These are phyloP conservation scores for Alternaria triticimaculans DNA, from an alignment of 2,329 filamentous ascomycete genomes.

Conservation along the genomic window DNA sequence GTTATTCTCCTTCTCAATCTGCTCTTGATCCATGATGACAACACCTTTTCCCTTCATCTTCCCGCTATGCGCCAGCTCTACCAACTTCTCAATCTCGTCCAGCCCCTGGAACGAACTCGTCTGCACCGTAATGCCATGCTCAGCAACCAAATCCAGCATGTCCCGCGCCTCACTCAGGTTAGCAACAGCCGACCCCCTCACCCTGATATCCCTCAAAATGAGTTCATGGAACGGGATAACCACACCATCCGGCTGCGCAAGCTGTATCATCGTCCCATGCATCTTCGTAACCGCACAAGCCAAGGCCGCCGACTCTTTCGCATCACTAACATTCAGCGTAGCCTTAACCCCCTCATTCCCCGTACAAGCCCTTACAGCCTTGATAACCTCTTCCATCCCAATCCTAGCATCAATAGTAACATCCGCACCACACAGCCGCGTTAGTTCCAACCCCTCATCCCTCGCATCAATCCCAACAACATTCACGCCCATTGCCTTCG, in stretches of 20 bases:
- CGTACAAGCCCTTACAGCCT: not conserved
- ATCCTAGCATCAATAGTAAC: not conserved
- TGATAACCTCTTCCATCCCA: not conserved
- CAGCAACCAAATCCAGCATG: not conserved
- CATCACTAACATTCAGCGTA: conserved; percentile 39
- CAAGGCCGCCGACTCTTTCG: conserved; percentile 56
- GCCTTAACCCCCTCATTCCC: not conserved
- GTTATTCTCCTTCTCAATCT: not conserved
- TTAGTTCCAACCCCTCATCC: conserved; percentile 65
- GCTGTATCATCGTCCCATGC: conserved; percentile 65
- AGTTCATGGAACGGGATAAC: conserved; percentile 55
- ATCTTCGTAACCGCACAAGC: conserved; percentile 64
- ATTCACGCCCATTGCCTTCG: conserved; percentile 82
- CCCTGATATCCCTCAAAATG: conserved; percentile 61
- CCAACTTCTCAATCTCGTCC: not conserved
- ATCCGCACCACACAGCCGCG: conserved; percentile 58
- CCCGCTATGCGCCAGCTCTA: not conserved
- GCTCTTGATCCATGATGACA: not conserved
- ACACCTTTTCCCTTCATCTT: not conserved
- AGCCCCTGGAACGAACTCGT: not conserved
- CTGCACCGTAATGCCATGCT: not conserved
- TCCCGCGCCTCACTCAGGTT: not conserved
- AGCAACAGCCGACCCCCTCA: conserved; percentile 27
- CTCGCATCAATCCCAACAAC: conserved; percentile 82
- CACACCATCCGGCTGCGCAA: conserved; percentile 55